Base-by-base conservation (phyloP, 768 basidiomycete species). In the Cubamyces lactineus region DNA sequence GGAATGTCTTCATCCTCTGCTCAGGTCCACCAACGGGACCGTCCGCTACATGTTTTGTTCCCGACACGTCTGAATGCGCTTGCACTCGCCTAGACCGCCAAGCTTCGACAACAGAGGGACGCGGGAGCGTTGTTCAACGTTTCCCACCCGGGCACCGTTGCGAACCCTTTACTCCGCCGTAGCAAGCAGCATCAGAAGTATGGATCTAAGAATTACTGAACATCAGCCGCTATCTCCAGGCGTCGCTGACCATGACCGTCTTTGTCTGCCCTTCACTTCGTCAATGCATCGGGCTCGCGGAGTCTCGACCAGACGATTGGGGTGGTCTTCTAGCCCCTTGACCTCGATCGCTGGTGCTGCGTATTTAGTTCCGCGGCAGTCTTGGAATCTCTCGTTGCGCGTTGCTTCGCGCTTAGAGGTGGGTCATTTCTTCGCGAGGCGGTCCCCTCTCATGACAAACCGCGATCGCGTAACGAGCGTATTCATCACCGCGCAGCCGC, bases 401-500 rank as follows among this genome's bases (percentile, higher is more conserved):
- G 26, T 49, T 49, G 48, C 48, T 49, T 49, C 48, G 40, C 40
- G 53, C 51, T 53, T 39, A 38, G 30, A 51, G 38, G 21, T 19
- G 11, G 38, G 3, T 7, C 12, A 34, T 6, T 5, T 26, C 43
- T 16, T 34, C 47, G 46, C 23, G 56, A 57, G 26, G n/a, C 21
- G 43, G 13, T 15, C 23, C 12, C 9, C 34, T 19, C 17, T 42
- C 49, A 50, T 45, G 57, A 45, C 47, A 57, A 49, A 58, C 57
- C 34, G 46, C 23, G 34, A 38, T 47, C 16, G 28, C 38, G 51
- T 39, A 28, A 23, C 38, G 51, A 12, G 38, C 11, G 38, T 9
- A 40, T 40, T 6, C 48, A 59, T 51, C 57, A 59, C 48, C 49
- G 42, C 49, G 57, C 41, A 30, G 41, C 48, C n/a, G 49, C 45